Base-by-base conservation (phyloP, 192 early-diverging fungal genomes). In the Backusella psychrophila region DNA sequence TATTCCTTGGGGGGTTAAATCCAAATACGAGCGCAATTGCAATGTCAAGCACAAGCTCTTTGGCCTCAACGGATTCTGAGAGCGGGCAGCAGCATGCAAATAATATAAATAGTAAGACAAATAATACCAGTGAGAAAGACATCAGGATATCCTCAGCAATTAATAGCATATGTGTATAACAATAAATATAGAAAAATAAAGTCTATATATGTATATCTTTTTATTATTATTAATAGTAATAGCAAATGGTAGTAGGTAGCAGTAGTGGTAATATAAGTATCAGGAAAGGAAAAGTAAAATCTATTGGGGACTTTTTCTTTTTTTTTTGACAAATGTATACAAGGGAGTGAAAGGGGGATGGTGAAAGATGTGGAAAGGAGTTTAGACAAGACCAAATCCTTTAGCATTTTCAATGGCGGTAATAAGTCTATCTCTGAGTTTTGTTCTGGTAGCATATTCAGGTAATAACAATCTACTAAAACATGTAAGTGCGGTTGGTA, bases 401-500 rank as follows among this genome's bases (percentile, higher is more conserved):
- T 94, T 91, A 23, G 92, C 90, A 75, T 98, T 97, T 78, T 95
- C 91, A 78, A 98, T 96, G 8, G 97, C 93, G 4, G 92, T 96
- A 26, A 95, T 59, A 74, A 98, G 79, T 31, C 88, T 80, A 21
- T 91, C 83, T 34, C 88, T 85, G 81, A 98, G 82, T 82, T 94
- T 96, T 19, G 91, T 90, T 34, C 87, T 86, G 17, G 81, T 80
- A 2, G 72, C 33, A 76, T 97, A 98, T 77, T 96, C 94, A 38
- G 97, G 97, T 72, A 98, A 85, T 66, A 98, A 75, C 19, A 98
- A 71, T n/a, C 95, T 84, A 8, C 93, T 92, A 85, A 98, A 98
- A 79, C 96, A 98, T 6, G 96, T 98, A 80, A 95, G 80, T 8
- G 94, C 92, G 0, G 96, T 94, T 6, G 96, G 96, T 72, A 98